Percentiles rank a stretch among this genome's conserved stretches.
Evolutionary conservation across 805 yeast species (phyloP).

Genomic region (Kodamaea leandrae): DNA sequence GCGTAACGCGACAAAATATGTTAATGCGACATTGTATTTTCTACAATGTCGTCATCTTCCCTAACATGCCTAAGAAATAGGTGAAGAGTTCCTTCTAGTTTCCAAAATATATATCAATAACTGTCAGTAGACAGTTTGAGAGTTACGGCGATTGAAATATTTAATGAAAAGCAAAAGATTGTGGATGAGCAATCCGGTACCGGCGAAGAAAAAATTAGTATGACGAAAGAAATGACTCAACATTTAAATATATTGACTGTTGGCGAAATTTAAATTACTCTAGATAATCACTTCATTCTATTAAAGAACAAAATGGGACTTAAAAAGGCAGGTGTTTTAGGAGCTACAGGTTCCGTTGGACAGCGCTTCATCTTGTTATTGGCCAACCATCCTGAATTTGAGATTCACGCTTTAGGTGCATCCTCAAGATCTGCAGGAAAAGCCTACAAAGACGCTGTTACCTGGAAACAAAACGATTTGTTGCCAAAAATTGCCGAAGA

Average conservation of each 20-base stretch:
- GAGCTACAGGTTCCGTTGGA: constrained; percentile 98
- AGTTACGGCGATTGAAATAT: no score
- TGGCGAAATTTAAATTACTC: not conserved
- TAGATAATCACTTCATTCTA: not conserved
- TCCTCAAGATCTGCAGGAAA: constrained; percentile 93
- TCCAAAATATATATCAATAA: no score
- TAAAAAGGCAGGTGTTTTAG: constrained; percentile 79
- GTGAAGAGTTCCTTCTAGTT: no score
- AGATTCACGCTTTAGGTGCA: constrained; percentile 84
- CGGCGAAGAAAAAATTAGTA: not conserved
- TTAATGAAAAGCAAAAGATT: no score
- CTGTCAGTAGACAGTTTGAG: no score
- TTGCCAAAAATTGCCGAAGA: constrained; percentile 67
- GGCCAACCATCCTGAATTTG: constrained; percentile 86
- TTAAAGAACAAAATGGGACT: constrained; percentile 4
- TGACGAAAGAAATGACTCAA: constrained; percentile 6
- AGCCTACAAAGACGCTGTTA: constrained; percentile 76
- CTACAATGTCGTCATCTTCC: not conserved
- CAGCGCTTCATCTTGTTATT: constrained; percentile 88
- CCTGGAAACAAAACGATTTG: constrained; percentile 89
- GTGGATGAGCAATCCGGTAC: constrained; percentile 3
- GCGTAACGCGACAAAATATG: constrained; percentile 1
- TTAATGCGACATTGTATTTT: not conserved
- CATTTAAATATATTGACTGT: no score
- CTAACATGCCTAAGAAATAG: no score